phyloP scores from a whole-genome alignment of 805 yeast species.

The Teunomyces gatunensis region DNA sequence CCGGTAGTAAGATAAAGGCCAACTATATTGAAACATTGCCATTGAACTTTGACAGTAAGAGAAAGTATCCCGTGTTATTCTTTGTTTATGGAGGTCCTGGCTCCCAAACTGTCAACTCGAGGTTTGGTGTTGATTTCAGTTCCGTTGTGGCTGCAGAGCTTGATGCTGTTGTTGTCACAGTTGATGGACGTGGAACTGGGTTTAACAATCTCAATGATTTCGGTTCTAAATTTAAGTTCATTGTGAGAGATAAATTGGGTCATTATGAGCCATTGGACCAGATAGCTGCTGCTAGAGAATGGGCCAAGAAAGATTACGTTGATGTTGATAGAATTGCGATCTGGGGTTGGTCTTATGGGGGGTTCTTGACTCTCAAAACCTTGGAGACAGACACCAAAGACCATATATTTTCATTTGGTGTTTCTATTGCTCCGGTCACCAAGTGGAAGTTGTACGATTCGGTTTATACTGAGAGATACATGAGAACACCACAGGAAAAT shows the following conservation, averaged over 20 bases:
- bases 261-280: constrained; percentile 83
- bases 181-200: constrained; percentile 97
- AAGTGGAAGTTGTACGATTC: constrained; percentile 76
- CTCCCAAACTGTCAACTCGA: constrained; percentile 73
- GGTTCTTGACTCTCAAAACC: constrained; percentile 71
- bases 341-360: constrained; percentile 93
- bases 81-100: constrained; percentile 96
- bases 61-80: constrained; percentile 81
- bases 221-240: constrained; percentile 57
- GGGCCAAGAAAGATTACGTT: constrained; percentile 63
- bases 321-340: constrained; percentile 58
- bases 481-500: constrained; percentile 55
- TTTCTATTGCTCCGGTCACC: constrained; percentile 85
- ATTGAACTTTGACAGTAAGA: constrained; percentile 56
- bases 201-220: constrained; percentile 58
- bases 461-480: constrained; percentile 74
- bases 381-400: constrained; percentile 63
- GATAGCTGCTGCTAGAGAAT: constrained; percentile 74
- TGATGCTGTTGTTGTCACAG: constrained; percentile 85
- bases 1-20: constrained; percentile 45
- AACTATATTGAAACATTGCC: constrained; percentile 81
- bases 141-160: constrained; percentile 73
- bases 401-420: constrained; percentile 63
- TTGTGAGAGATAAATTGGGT: constrained; percentile 82
- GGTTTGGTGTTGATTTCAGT: constrained; percentile 63